A percentile compares a stretch with the other conserved stretches of the same genome.
phyloP scores from a whole-genome alignment of 169 alveolate genomes.

The Plasmodium coatneyi region DNA sequence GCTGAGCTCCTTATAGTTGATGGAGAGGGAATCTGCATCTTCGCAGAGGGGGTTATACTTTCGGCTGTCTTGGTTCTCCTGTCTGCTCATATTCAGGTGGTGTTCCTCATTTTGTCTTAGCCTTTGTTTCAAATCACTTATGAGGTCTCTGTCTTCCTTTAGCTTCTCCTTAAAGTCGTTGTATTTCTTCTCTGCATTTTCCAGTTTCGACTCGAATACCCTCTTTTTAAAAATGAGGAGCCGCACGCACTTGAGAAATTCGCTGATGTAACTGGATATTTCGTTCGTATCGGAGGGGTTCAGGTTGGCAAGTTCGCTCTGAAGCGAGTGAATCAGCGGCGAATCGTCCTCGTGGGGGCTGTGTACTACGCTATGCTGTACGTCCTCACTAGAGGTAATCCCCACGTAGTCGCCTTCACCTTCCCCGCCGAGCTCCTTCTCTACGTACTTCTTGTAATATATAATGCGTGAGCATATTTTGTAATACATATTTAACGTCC shows the following conservation, averaged over 20 bases:
- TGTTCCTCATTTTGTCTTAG: slow-evolving; percentile 55
- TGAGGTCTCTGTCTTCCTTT: slow-evolving; percentile 58
- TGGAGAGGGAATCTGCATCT: background rate
- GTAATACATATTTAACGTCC: slow-evolving; percentile 27
- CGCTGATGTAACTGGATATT: slow-evolving; percentile 43
- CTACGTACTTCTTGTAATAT: slow-evolving; percentile 46
- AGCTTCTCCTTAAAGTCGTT: slow-evolving; percentile 52
- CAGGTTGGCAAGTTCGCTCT: background rate
- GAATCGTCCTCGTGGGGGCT: background rate
- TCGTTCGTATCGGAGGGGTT: slow-evolving; percentile 23
- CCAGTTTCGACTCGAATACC: slow-evolving; percentile 48
- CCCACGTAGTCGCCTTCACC: background rate
- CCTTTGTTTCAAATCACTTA: slow-evolving; percentile 56
- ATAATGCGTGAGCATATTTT: slow-evolving; percentile 56
- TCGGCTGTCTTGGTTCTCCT: background rate
- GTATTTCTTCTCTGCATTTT: slow-evolving; percentile 49
- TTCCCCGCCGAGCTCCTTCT: slow-evolving; percentile 12
- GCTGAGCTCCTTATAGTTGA: slow-evolving; percentile 48
- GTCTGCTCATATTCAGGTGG: background rate
- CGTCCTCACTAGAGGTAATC: background rate
- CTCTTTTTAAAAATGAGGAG: slow-evolving; percentile 42
- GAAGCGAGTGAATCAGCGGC: background rate
- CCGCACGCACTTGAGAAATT: slow-evolving; percentile 50
- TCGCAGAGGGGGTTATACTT: background rate
- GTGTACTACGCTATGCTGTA: background rate